Base-by-base conservation (phyloP, 768 basidiomycete species). In the Leccinum rimulosum region DNA sequence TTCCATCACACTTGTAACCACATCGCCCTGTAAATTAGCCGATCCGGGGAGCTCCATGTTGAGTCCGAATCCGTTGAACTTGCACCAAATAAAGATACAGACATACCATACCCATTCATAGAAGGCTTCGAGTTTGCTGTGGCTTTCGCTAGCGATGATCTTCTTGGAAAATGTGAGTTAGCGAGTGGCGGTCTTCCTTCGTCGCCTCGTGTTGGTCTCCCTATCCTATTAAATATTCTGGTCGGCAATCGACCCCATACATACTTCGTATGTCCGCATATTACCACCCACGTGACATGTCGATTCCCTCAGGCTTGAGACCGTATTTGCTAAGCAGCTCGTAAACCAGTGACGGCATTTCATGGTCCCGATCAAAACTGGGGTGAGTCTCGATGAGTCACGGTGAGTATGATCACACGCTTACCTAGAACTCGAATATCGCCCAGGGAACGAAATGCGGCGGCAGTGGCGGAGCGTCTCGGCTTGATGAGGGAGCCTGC, bases 401-500 rank as follows among this genome's bases (percentile, higher is more conserved):
- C 36, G 2, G 35, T 56, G 15, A 50, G 25, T 38, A 40, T 2
- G 17, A 52, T 58, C 59, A 62, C 60, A 49, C 60, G 58, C 55
- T 8, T 38, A 8, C 40, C 52, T 31, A 30, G 30, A 30, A 14
- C 35, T 22, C 22, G 22, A 22, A 14, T 36, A 35, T 30, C 35
- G 6, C 35, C 17, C 33, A 33, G 22, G 17, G 47, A 59, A 60
- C 11, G 55, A 55, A 52, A 43, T 47, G 38, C 7, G 11, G 28
- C 48, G 6, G 22, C 22, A 22, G 64, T 64, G 64, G 64, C 61
- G 53, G 38, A 28, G 51, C 27, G 67, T 68, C 22, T 22, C 22
- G 68, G 59, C 65, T 69, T 69, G 68, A 67, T 62, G 49, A 43
- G 22, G 50, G 50, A n/a, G 36, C 55, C 57, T 59, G 62, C 58